Evolutionary conservation across 2,329 filamentous ascomycete genomes (phyloP), one percentile per base, ranked within the genome.

Genomic region (Clarireedia paspali): DNA sequence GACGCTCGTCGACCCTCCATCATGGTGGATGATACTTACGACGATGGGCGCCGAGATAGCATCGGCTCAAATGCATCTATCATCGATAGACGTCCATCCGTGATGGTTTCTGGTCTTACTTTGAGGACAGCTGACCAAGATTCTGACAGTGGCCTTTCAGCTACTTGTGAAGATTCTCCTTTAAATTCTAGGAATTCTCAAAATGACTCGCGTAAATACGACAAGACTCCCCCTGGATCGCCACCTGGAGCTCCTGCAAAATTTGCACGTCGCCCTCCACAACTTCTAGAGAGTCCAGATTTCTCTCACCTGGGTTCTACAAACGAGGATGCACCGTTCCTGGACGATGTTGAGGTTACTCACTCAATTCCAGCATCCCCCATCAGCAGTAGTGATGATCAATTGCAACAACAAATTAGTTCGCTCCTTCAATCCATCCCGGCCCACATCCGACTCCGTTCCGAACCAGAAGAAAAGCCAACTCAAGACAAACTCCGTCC

Each of bases 401-500:
- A 89, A 55, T 77, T 95, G 14, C 88, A 90, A 62, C 82, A 85
- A 60, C 89, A 91, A 67, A 91, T 95, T 49, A 87, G 82, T 66
- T 82, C 87, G 51, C 88, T 95, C 56, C 78, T 95, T 40, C 83
- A 83, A 57, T 86, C 80, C 20, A 88, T 95, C 59, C 89, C 90
- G 2, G 85, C 86, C 34, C 84, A 85, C 59, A 95, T 97, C 64
- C 85, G 84, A 51, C 77, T 96, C 44, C 83, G 83, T 1, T 77
- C 79, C 2, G 78, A 80, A 50, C 73, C 77, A 23, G 71, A 63
- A 12, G 47, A 57, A 27, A 59, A 51, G 17, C 40, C 57, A 3
- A 74, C 76, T 9, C 42, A 50, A 12, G 52, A 65, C 38, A 60
- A 56, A 24, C 52, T 67, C 9, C 42, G 68, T 70, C 55, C 66